phyloP scores from a whole-genome alignment of 768 basidiomycete genomes.

The Tylopilus cervinicoccineus region DNA sequence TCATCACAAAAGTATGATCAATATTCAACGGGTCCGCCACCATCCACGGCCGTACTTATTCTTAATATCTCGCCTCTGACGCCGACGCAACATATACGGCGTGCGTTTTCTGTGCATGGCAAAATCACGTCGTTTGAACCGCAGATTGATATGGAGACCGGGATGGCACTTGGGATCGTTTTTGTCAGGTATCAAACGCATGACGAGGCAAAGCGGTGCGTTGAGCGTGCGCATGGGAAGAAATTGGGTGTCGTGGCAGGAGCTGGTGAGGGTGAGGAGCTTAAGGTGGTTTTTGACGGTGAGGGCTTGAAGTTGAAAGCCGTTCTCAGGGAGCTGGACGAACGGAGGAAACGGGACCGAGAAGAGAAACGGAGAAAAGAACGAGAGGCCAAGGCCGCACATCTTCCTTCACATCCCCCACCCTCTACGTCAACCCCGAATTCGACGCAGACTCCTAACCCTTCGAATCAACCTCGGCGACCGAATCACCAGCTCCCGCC shows the following conservation, averaged over 20 bases:
- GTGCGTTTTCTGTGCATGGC: conserved; percentile 63
- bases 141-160: conserved; percentile 76
- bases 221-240: conserved; percentile 64
- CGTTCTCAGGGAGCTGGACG: conserved; percentile 62
- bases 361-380: conserved; percentile 47
- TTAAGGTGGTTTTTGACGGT: conserved; percentile 77
- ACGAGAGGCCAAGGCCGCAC: conserved; percentile 22
- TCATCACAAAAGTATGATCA: conserved; percentile 58
- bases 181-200: conserved; percentile 63
- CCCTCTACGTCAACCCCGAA: conserved; percentile 25
- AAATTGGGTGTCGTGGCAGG: conserved; percentile 48
- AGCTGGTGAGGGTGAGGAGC: conserved; percentile 48
- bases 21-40: conserved; percentile 67
- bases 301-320: conserved; percentile 62
- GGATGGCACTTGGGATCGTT: conserved; percentile 78
- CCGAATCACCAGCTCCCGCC: conserved; percentile 28
- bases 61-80: conserved; percentile 70
- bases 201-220: conserved; percentile 65
- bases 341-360: conserved; percentile 42
- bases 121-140: conserved; percentile 63
- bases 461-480: conserved; percentile 19
- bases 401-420: conserved; percentile 11
- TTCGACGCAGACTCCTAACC: conserved; percentile 23
- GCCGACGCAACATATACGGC: conserved; percentile 58
- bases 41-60: conserved; percentile 70